Conservation (phyloP, 2,329 filamentous ascomycete species). For the Torrubiella hemipterigena region DNA sequence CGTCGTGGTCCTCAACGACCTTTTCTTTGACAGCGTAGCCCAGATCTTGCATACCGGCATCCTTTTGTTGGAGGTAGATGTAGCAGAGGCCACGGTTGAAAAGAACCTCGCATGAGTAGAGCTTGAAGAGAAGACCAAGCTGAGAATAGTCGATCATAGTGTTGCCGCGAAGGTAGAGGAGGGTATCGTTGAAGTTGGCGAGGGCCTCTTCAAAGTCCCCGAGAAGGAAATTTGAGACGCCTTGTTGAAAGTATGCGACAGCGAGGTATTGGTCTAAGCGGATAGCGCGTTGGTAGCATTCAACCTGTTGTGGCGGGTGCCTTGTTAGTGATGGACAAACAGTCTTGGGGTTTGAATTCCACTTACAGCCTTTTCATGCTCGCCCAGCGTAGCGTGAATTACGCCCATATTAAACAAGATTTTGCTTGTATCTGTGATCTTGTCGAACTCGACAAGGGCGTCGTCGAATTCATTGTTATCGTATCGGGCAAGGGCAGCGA, state of each 20-base stretch:
- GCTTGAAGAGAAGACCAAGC: slow-evolving; percentile 84
- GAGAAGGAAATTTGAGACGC: slow-evolving; percentile 93
- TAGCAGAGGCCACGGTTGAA: slow-evolving; percentile 97
- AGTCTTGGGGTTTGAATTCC: not conserved
- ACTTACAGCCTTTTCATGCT: slow-evolving; percentile 89
- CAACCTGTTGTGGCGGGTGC: slow-evolving; percentile 57
- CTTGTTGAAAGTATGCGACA: slow-evolving; percentile 96
- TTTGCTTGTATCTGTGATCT: slow-evolving; percentile 89
- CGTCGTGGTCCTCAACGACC: slow-evolving; percentile 89
- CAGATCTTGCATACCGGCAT: slow-evolving; percentile 83
- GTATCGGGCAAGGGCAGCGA: slow-evolving; percentile 78
- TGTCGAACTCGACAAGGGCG: slow-evolving; percentile 69
- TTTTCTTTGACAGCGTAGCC: slow-evolving; percentile 89
- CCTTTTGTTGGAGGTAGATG: slow-evolving; percentile 88
- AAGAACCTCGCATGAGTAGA: slow-evolving; percentile 93
- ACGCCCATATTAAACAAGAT: slow-evolving; percentile 98
- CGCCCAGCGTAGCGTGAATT: slow-evolving; percentile 89
- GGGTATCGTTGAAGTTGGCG: slow-evolving; percentile 96
- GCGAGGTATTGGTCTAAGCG: slow-evolving; percentile 89
- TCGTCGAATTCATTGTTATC: slow-evolving; percentile 97
- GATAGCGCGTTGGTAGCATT: slow-evolving; percentile 88
- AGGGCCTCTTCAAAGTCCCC: slow-evolving; percentile 96
- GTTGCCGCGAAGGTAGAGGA: slow-evolving; percentile 89
- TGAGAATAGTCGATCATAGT: slow-evolving; percentile 98
- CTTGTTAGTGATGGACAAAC: slow-evolving; percentile 7